Conservation (phyloP, 495 filamentous ascomycete species). For the Penicillium samsonianum region DNA sequence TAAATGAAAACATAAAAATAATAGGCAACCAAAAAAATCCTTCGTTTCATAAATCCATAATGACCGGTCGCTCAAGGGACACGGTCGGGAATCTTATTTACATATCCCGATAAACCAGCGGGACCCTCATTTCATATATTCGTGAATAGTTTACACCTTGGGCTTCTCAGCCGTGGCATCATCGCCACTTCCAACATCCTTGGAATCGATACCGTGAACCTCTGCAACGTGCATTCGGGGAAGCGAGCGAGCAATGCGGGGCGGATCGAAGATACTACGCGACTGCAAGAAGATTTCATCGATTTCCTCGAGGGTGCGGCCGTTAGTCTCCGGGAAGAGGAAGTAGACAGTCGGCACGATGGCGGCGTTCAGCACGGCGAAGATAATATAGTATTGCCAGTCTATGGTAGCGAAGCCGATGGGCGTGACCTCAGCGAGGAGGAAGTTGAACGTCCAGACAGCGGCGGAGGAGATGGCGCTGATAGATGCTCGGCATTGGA, state of each 20-base stretch:
- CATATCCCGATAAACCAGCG: not conserved
- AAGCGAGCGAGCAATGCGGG: constrained; percentile 17
- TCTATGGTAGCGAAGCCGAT: constrained; percentile 46
- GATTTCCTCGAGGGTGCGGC: constrained; percentile 70
- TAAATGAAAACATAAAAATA: not conserved
- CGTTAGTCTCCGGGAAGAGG: constrained; percentile 58
- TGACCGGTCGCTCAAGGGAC: not conserved
- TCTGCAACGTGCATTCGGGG: constrained; percentile 3
- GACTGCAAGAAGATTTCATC: constrained; percentile 63
- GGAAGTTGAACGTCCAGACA: constrained; percentile 61
- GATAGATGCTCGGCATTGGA: constrained; percentile 65
- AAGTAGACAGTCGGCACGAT: constrained; percentile 56
- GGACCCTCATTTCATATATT: not conserved
- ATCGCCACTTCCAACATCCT: not conserved
- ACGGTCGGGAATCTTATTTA: not conserved
- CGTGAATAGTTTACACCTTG: not conserved
- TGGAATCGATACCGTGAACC: not conserved
- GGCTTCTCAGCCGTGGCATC: not conserved
- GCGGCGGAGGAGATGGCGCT: constrained; percentile 62
- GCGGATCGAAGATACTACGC: constrained; percentile 33
- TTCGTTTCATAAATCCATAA: no score
- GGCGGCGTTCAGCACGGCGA: constrained; percentile 47
- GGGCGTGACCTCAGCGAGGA: constrained; percentile 46
- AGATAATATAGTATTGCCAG: constrained; percentile 53
- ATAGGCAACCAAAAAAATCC: not conserved